Percentiles rank a stretch among this genome's conserved stretches.
Conservation (phyloP, 2,329 filamentous ascomycete genomes). For the Pseudogymnoascus sp. region DNA sequence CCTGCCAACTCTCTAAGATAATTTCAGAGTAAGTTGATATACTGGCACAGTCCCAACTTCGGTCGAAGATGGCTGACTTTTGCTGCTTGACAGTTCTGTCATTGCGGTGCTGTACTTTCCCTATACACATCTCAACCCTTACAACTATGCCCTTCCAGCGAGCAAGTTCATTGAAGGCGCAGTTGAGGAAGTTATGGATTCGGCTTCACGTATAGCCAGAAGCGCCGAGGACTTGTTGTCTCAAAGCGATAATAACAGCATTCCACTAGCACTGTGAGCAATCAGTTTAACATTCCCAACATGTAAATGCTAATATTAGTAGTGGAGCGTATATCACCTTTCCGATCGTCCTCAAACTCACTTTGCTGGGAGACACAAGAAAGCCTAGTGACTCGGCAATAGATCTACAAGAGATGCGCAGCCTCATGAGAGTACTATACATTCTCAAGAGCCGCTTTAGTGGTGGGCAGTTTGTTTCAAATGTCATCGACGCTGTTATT, state of each 20-base stretch:
- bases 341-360: slow-evolving; percentile 2
- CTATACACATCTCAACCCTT: neutral
- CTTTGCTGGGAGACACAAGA: neutral
- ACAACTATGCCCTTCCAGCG: neutral
- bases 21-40: slow-evolving; percentile 3
- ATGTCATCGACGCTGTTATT: slow-evolving; percentile 5
- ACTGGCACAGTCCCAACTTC: neutral
- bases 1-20: slow-evolving; percentile 8
- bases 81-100: neutral
- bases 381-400: neutral
- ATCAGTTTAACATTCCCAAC: neutral
- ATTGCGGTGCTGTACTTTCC: slow-evolving; percentile 1
- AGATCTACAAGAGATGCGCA: slow-evolving; percentile 8
- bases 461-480: slow-evolving; percentile 7
- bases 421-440: neutral
- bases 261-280: slow-evolving; percentile 7
- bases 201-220: slow-evolving; percentile 5
- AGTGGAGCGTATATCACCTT: slow-evolving; percentile 6
- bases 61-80: neutral
- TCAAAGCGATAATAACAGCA: neutral
- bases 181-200: neutral
- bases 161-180: slow-evolving; percentile 7
- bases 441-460: slow-evolving; percentile 5
- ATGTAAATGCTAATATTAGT: neutral
- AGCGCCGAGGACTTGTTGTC: neutral